A percentile compares a stretch with the other conserved stretches of the same genome.
These are phyloP conservation scores for Caryopteris hybrid DNA, from an alignment of 305 asterid species.

Conservation along the genomic window DNA sequence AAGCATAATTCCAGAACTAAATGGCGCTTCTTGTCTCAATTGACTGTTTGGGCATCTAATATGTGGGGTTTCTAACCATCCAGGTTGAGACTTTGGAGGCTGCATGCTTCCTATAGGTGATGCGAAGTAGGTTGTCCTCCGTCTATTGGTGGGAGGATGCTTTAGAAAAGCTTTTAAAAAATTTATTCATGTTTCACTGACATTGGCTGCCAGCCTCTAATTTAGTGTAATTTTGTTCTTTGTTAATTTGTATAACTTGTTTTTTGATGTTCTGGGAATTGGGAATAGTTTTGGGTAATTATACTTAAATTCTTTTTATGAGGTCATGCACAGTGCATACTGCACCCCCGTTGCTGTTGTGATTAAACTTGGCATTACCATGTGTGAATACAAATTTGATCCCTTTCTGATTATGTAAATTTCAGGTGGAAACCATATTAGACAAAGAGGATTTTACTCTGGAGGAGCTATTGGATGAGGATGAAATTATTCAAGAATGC, in stretches of 20 bases:
- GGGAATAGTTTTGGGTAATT: background rate
- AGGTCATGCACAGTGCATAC: background rate
- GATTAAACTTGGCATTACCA: background rate
- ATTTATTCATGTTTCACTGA: background rate
- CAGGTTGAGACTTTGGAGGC: background rate
- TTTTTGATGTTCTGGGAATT: slow-evolving; percentile 11
- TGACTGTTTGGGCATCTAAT: background rate
- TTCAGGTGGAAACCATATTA: slow-evolving; percentile 83
- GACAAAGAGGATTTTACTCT: slow-evolving; percentile 76
- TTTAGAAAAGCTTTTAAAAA: background rate
- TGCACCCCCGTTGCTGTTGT: background rate
- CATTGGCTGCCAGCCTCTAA: slow-evolving; percentile 2
- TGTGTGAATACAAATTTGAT: background rate
- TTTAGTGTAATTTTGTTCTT: background rate
- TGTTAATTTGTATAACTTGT: background rate
- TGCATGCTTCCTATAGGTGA: background rate
- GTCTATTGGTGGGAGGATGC: slow-evolving; percentile 12
- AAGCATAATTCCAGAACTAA: background rate
- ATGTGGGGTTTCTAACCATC: background rate
- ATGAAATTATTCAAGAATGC: slow-evolving; percentile 94
- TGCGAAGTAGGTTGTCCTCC: background rate
- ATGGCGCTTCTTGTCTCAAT: background rate
- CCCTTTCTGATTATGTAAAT: background rate
- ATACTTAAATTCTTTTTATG: background rate
- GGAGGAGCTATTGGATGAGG: slow-evolving; percentile 95